These are phyloP conservation scores for Verticillium tricorpus DNA, from an alignment of 2,329 filamentous ascomycete genomes.

Conservation along the genomic window DNA sequence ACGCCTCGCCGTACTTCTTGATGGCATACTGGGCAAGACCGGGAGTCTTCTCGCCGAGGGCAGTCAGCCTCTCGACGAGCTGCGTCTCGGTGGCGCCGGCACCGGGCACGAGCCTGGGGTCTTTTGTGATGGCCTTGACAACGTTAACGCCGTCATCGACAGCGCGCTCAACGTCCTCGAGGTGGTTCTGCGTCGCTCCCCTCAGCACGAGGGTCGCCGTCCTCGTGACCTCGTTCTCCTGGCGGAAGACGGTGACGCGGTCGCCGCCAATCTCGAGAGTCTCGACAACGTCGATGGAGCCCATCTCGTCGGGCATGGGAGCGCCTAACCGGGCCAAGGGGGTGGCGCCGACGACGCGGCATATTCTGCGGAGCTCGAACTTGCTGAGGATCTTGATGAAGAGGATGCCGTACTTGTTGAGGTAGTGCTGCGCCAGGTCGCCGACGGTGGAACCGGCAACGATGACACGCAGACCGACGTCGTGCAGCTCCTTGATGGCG, in stretches of 20 bases:
- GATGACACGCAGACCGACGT: slow-evolving; percentile 87
- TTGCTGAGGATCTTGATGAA: slow-evolving; percentile 97
- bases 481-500: slow-evolving; percentile 90
- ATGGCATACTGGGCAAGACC: slow-evolving; percentile 95
- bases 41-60: slow-evolving; percentile 85
- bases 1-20: slow-evolving; percentile 94
- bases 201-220: slow-evolving; percentile 92
- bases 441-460: slow-evolving; percentile 91
- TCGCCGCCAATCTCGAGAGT: slow-evolving; percentile 97
- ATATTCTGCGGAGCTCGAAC: slow-evolving; percentile 91
- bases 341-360: slow-evolving; percentile 92
- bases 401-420: slow-evolving; percentile 94
- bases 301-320: slow-evolving; percentile 99
- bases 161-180: slow-evolving; percentile 94
- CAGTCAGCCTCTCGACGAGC: slow-evolving; percentile 86
- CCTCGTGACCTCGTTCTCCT: slow-evolving; percentile 87
- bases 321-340: slow-evolving; percentile 93
- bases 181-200: slow-evolving; percentile 95
- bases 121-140: slow-evolving; percentile 95
- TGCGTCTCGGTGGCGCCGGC: slow-evolving; percentile 94
- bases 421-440: slow-evolving; percentile 88
- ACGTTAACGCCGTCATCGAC: slow-evolving; percentile 98
- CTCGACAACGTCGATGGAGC: slow-evolving; percentile 88
- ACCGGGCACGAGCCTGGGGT: slow-evolving; percentile 84
- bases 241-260: slow-evolving; percentile 95